Conservation (phyloP, 108 stramenopile species). For the Fragilariopsis cylindrus region DNA sequence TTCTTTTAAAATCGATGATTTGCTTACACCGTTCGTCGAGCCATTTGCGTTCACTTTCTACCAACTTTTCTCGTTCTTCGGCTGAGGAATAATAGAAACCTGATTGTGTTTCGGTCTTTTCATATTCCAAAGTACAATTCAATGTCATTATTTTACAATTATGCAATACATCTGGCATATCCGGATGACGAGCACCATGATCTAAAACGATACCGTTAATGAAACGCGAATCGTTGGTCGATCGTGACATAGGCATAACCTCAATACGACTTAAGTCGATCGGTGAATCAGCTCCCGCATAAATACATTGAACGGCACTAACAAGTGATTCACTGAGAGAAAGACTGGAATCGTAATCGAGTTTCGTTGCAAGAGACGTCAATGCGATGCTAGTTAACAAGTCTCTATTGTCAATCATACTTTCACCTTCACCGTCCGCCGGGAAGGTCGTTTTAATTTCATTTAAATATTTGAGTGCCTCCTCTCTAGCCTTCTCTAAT, state of each 20-base stretch:
- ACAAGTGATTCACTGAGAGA: conserved; percentile 82
- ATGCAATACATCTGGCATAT: conserved; percentile 93
- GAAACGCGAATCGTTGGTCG: conserved; percentile 74
- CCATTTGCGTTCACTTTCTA: conserved; percentile 97
- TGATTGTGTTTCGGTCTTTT: conserved; percentile 97
- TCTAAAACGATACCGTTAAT: conserved; percentile 98
- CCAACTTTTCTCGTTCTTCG: conserved; percentile 97
- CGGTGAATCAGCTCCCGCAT: conserved; percentile 43
- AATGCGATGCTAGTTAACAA: conserved; percentile 83
- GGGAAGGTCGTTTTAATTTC: conserved; percentile 59
- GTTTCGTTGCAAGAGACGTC: conserved; percentile 94
- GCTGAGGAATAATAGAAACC: conserved; percentile 96
- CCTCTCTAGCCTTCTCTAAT: conserved; percentile 93
- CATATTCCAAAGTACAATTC: conserved; percentile 98
- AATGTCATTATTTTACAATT: conserved; percentile 98
- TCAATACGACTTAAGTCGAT: conserved; percentile 98
- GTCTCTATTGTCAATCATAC: conserved; percentile 81
- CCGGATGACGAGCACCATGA: conserved; percentile 98
- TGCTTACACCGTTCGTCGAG: conserved; percentile 95
- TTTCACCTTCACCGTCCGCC: conserved; percentile 6
- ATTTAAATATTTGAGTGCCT: conserved; percentile 82
- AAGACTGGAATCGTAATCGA: conserved; percentile 81
- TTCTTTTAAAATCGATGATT: conserved; percentile 96
- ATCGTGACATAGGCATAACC: conserved; percentile 95
- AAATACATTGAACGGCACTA: conserved; percentile 90